Evolutionary conservation across 306 rosid species (phyloP).

Genomic region (Purshia tridentata): DNA sequence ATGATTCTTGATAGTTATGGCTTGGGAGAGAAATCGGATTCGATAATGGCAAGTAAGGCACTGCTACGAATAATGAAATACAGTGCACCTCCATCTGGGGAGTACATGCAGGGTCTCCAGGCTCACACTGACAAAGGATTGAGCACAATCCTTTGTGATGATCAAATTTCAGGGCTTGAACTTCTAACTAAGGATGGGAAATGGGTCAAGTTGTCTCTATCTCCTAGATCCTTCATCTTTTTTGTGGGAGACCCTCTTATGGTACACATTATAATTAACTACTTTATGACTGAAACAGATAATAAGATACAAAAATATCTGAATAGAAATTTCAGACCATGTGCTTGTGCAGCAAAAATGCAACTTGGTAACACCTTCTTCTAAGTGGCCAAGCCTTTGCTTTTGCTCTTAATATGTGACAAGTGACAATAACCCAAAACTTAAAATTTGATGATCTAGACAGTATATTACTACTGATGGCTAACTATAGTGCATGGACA

Average conservation of each 20-base stretch:
- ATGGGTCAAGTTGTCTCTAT: slow-evolving; percentile 19
- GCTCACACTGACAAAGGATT: slow-evolving; percentile 17
- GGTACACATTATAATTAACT: background rate
- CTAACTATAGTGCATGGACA: background rate
- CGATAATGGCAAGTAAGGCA: slow-evolving; percentile 2
- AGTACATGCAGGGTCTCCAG: background rate
- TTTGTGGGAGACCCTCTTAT: slow-evolving; percentile 19
- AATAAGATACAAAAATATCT: background rate
- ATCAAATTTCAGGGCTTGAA: too few relatives aligned
- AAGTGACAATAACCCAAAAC: too few relatives aligned
- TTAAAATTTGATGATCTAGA: too few relatives aligned
- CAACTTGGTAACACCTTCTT: too few relatives aligned
- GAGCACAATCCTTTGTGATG: too few relatives aligned
- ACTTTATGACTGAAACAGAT: background rate
- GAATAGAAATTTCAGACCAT: too few relatives aligned
- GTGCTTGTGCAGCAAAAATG: too few relatives aligned
- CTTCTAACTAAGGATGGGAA: slow-evolving; percentile 25
- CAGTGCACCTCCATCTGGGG: slow-evolving; percentile 14
- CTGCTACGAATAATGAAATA: slow-evolving; percentile 24
- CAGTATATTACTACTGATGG: too few relatives aligned
- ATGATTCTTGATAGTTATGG: slow-evolving; percentile 17
- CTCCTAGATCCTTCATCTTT: slow-evolving; percentile 19
- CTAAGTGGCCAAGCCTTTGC: too few relatives aligned
- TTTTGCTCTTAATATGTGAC: too few relatives aligned
- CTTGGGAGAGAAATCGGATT: slow-evolving; percentile 1